Conservation (phyloP, 495 filamentous ascomycete genomes). For the Podospora comata region DNA sequence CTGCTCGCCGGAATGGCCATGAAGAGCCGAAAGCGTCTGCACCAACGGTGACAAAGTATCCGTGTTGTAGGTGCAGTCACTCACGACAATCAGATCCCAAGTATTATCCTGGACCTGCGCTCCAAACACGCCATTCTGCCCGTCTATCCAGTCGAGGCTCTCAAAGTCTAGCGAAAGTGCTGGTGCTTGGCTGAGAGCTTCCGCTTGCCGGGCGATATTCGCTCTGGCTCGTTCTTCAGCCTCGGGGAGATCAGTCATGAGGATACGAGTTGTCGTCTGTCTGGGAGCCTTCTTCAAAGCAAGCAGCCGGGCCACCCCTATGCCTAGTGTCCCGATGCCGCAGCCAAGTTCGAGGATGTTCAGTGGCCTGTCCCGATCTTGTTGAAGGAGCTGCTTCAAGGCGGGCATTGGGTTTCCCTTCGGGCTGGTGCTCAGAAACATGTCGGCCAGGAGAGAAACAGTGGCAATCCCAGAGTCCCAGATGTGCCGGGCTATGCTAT, state of each 20-base stretch:
- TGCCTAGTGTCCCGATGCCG: slow-evolving; percentile 82
- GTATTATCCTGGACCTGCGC: slow-evolving; percentile 34
- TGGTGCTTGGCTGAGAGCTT: slow-evolving; percentile 5
- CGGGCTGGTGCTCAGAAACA: slow-evolving; percentile 20
- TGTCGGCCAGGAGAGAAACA: slow-evolving; percentile 37
- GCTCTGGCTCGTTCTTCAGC: slow-evolving; percentile 54
- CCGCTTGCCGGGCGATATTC: slow-evolving; percentile 37
- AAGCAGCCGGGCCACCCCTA: slow-evolving; percentile 62
- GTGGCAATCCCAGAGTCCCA: slow-evolving; percentile 63
- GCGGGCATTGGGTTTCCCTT: slow-evolving; percentile 12
- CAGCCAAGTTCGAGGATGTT: slow-evolving; percentile 75
- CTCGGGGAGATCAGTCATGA: slow-evolving; percentile 81
- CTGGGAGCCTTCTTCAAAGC: slow-evolving; percentile 16
- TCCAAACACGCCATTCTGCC: slow-evolving; percentile 36
- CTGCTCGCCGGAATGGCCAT: slow-evolving; percentile 19
- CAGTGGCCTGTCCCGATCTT: slow-evolving; percentile 26
- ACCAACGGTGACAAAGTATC: slow-evolving; percentile 77
- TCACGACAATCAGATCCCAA: slow-evolving; percentile 74
- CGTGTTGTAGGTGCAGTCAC: slow-evolving; percentile 94
- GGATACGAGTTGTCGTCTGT: slow-evolving; percentile 40
- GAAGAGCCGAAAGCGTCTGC: slow-evolving; percentile 58
- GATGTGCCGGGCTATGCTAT: slow-evolving; percentile 91
- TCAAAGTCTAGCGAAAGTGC: slow-evolving; percentile 45
- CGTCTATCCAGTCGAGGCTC: slow-evolving; percentile 70
- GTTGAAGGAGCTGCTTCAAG: slow-evolving; percentile 20